Base-by-base conservation (phyloP, 345 rosid species). In the Murraya koenigii region DNA sequence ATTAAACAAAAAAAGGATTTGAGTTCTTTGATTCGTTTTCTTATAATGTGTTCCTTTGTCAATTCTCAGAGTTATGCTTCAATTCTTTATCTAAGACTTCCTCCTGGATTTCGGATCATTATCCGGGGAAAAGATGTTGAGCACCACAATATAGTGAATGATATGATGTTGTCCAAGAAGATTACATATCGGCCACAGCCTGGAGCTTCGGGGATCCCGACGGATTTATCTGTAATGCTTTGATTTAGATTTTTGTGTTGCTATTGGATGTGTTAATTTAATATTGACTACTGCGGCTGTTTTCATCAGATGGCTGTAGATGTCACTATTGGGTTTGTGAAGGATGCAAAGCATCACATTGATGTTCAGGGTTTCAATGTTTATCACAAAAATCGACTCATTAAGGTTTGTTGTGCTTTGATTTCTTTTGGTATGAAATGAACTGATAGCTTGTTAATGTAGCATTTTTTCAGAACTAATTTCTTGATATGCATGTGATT, bases 351-450 rank as follows among this genome's bases (percentile, higher is more conserved):
- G 75, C 75, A 78, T 81, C 99, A 95, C 79, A 88, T 95, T 62
- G 98, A 95, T 85, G 90, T 93, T 79, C 99, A 95, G 82, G 99
- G 97, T 28, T 92, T 93, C 85, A 92, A 92, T 82, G 99, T 95
- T 56, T 93, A 93, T 85, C 97, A 93, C 90, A 93, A 93, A 88
- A 94, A 94, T 83, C 88, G 98, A 25, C 97, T 95, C 59, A 92
- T 95, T 82, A 93, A 95, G 98, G 98, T 95, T 66, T 72, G 79
- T 78, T 79, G 71, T 82, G 41, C 67, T 72, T 33, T 52, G 23
- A 49, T 17, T 47, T 67, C 52, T 56, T 22, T 15, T 22, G 47
- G n/a, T 7, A 59, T 35, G 19, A 6, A 32, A 19, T 66, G 44
- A 9, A 28, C 33, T 60, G 64, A 22, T 35, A 22, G 32, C 7